Evolutionary conservation across 768 basidiomycete species (phyloP).

Genomic region (Zangia roseola): DNA sequence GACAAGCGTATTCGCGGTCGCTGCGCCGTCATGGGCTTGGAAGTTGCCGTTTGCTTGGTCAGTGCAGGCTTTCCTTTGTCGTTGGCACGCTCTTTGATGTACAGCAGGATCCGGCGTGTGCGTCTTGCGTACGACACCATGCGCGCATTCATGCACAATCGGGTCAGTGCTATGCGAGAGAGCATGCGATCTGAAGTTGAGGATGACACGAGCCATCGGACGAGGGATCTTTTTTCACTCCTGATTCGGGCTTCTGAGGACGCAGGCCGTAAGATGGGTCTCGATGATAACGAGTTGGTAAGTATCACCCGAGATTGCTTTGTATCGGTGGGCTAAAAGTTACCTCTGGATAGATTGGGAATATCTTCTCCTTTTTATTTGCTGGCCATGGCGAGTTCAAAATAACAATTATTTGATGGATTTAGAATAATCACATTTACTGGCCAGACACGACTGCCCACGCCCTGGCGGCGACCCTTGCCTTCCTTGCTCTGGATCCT

Average conservation of each 20-base stretch:
- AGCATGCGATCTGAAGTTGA: conserved; percentile 7
- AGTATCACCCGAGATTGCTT: neutral
- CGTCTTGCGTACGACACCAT: conserved; percentile 22
- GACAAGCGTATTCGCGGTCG: conserved; percentile 13
- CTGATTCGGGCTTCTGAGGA: conserved; percentile 21
- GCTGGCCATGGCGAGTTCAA: conserved; percentile 52
- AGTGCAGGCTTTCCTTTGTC: neutral
- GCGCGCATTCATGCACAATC: conserved; percentile 19
- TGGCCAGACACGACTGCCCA: conserved; percentile 34
- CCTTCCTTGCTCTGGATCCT: conserved; percentile 28
- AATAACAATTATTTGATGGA: neutral
- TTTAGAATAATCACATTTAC: neutral
- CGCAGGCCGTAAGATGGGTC: conserved; percentile 13
- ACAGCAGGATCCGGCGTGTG: conserved; percentile 17
- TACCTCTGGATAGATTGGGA: conserved; percentile 44
- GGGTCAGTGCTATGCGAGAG: conserved; percentile 10
- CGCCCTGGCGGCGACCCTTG: conserved; percentile 33
- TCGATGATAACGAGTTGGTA: conserved; percentile 22
- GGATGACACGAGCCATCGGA: neutral
- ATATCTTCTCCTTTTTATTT: conserved; percentile 50
- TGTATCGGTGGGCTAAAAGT: neutral
- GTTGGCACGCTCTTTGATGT: neutral
- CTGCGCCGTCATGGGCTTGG: conserved; percentile 23
- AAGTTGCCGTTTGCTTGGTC: conserved; percentile 22
- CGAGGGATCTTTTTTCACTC: conserved; percentile 22